Evolutionary conservation across 2,329 filamentous ascomycete species (phyloP).

Genomic region (Fusarium sp.): DNA sequence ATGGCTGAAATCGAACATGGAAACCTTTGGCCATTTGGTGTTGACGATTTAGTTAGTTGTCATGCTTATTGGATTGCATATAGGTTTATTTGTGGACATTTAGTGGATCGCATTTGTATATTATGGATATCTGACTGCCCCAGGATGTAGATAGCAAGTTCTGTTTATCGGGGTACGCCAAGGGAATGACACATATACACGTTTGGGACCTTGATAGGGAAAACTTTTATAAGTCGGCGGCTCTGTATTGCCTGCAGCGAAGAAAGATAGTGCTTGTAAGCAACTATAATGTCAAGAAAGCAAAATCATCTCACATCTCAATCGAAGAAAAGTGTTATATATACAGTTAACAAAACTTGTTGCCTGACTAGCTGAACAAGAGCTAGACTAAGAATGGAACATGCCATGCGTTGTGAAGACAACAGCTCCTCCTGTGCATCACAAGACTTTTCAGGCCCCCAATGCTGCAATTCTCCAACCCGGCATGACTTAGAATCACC

Average conservation of each 20-base stretch:
- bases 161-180: neutral
- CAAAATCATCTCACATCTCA: fast-evolving
- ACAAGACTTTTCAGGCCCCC: no score
- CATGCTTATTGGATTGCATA: neutral
- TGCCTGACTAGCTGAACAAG: neutral
- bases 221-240: neutral
- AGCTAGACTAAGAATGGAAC: neutral
- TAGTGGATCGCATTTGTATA: neutral
- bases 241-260: fast-evolving
- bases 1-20: neutral
- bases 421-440: neutral
- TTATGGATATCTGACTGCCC: neutral
- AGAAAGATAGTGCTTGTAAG: neutral
- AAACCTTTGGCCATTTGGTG: neutral
- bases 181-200: neutral
- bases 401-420: neutral
- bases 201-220: neutral
- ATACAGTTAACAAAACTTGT: neutral
- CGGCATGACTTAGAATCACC: fast-evolving
- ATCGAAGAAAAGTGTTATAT: neutral
- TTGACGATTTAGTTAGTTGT: neutral
- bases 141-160: neutral
- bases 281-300: fast-evolving
- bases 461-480: neutral
- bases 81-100: neutral